phyloP scores from a whole-genome alignment of 768 basidiomycete species.

The Strobilomyces dryophilus region DNA sequence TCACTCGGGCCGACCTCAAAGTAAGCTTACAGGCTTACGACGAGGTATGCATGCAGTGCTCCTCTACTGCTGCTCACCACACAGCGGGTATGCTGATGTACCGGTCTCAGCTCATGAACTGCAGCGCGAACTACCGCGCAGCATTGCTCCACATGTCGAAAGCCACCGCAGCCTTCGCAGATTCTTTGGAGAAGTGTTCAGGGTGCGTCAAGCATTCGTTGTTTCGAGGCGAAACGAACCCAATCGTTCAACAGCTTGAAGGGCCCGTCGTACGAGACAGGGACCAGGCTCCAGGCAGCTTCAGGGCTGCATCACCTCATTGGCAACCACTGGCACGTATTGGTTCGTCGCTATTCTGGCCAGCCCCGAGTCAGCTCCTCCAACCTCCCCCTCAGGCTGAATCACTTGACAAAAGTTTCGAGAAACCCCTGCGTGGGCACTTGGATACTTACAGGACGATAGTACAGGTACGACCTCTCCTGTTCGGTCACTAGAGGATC shows the following conservation, averaged over 20 bases:
- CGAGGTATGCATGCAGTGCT: conserved; percentile 48
- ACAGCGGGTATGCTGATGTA: conserved; percentile 14
- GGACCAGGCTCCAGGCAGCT: conserved; percentile 78
- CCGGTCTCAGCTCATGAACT: conserved; percentile 59
- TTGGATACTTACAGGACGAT: conserved; percentile 73
- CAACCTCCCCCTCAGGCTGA: conserved; percentile 54
- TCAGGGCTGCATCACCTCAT: conserved; percentile 89
- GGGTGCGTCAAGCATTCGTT: conserved; percentile 45
- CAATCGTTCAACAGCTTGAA: conserved; percentile 49
- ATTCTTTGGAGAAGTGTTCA: conserved; percentile 81
- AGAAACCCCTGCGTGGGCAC: conserved; percentile 83
- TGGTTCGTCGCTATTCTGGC: conserved; percentile 49
- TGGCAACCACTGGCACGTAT: conserved; percentile 88
- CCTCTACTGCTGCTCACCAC: background rate
- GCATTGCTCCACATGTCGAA: conserved; percentile 79
- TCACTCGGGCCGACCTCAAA: conserved; percentile 76
- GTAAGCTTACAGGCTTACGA: conserved; percentile 76
- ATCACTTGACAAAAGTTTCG: conserved; percentile 81
- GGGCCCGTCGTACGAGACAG: conserved; percentile 75
- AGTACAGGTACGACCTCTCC: conserved; percentile 50
- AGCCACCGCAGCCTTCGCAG: conserved; percentile 81
- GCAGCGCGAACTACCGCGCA: conserved; percentile 74
- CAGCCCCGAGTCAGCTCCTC: conserved; percentile 1
- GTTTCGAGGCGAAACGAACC: background rate
- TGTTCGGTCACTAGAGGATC: background rate